Evolutionary conservation across 202 grass and related monocot genomes (phyloP).

Genomic region (Dendrocalamus latiflorus): DNA sequence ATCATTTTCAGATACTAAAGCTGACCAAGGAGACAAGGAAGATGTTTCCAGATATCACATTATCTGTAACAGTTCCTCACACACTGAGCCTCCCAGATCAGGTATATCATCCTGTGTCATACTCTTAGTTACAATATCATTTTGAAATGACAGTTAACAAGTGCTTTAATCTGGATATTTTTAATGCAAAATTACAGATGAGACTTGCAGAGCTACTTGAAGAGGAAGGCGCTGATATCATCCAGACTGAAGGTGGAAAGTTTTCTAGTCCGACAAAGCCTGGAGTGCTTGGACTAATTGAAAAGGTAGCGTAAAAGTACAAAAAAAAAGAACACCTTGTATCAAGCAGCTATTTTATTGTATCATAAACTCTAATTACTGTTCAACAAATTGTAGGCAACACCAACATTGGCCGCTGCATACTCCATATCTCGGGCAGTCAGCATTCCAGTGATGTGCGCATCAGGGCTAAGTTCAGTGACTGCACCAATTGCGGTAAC

Average conservation of each 20-base stretch:
- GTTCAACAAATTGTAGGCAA: too few relatives aligned
- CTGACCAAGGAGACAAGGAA: conserved; percentile 67
- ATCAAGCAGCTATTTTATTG: too few relatives aligned
- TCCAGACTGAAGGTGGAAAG: conserved; percentile 93
- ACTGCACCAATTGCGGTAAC: too few relatives aligned
- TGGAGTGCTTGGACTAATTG: conserved; percentile 84
- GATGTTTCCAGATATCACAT: conserved; percentile 68
- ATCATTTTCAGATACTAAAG: conserved; percentile 69
- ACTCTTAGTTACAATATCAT: neutral
- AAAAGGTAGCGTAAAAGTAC: conserved; percentile 49
- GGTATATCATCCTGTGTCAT: conserved; percentile 31
- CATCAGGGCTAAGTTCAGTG: too few relatives aligned
- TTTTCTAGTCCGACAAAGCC: conserved; percentile 72
- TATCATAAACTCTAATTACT: too few relatives aligned
- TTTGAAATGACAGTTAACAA: neutral
- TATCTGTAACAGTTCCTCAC: conserved; percentile 93
- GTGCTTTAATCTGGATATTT: neutral
- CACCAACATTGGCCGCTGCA: too few relatives aligned
- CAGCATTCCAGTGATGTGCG: too few relatives aligned
- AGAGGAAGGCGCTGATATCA: conserved; percentile 86
- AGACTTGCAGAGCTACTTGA: conserved; percentile 80
- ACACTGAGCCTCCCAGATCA: conserved; percentile 81
- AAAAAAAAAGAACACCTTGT: neutral
- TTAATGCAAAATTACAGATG: conserved; percentile 33
- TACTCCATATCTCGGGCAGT: too few relatives aligned